Evolutionary conservation across 2,329 filamentous ascomycete genomes (phyloP).

Genomic region (Coniochaeta hoffmannii): DNA sequence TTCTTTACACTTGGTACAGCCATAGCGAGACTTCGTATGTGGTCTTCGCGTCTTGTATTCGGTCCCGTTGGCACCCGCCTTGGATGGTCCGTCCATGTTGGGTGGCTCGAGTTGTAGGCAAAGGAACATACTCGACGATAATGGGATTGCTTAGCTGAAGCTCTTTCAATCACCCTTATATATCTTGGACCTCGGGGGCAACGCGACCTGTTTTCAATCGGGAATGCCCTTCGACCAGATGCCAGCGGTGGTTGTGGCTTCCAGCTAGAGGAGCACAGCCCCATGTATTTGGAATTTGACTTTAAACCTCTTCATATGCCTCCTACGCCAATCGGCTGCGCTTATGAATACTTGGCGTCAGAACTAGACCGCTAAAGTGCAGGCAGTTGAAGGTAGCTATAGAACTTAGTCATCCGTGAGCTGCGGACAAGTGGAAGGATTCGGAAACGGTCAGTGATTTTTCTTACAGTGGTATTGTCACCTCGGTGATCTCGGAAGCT

Average conservation of each 20-base stretch:
- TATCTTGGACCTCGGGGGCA: not conserved
- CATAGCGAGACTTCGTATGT: slow-evolving; percentile 25
- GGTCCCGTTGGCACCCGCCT: not conserved
- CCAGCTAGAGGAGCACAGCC: not conserved
- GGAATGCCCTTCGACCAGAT: not conserved
- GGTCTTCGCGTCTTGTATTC: slow-evolving; percentile 12
- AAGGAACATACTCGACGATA: not conserved
- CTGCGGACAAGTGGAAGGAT: not conserved
- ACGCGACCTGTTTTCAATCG: not conserved
- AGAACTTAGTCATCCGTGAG: not conserved
- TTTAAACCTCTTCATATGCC: not conserved
- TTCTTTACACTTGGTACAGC: slow-evolving; percentile 25
- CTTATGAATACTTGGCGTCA: not conserved
- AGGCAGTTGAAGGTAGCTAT: not conserved
- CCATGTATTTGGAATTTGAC: not conserved
- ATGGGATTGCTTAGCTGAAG: not conserved
- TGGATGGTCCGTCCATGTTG: slow-evolving; percentile 2
- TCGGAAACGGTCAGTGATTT: not conserved
- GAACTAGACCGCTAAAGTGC: not conserved
- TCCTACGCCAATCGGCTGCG: not conserved
- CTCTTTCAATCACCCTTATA: not conserved
- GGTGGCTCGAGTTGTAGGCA: not conserved
- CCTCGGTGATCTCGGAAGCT: not conserved
- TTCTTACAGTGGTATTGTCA: slow-evolving; percentile 17
- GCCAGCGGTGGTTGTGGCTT: not conserved